Conservation (phyloP, 306 rosid genomes). For the Medicago ruthenica region DNA sequence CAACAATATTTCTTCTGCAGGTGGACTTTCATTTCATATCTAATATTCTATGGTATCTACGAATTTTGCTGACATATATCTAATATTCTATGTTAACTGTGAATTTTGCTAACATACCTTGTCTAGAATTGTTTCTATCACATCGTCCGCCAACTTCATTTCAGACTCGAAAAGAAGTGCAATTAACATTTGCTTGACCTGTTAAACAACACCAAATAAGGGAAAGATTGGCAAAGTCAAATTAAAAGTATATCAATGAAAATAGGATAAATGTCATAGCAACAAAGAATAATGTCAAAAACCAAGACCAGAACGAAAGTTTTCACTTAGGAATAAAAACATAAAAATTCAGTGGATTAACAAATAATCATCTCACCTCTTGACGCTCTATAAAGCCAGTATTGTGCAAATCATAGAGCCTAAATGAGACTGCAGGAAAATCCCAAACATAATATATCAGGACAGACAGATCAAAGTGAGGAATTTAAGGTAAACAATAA, state of each 20-base stretch:
- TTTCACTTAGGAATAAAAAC: background rate
- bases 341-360: constrained; percentile 13
- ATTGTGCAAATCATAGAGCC: constrained; percentile 83
- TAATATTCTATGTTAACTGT: background rate
- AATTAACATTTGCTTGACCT: constrained; percentile 97
- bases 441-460: constrained; percentile 30
- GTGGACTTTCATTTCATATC: background rate
- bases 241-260: constrained; percentile 1
- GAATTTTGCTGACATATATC: constrained; percentile 10
- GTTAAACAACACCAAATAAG: constrained; percentile 39
- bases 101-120: constrained; percentile 56
- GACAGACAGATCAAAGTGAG: constrained; percentile 13
- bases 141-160: constrained; percentile 93
- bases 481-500: constrained; percentile 23
- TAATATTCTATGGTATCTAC: background rate
- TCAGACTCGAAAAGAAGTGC: constrained; percentile 97
- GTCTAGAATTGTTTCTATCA: constrained; percentile 80
- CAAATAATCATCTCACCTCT: constrained; percentile 60
- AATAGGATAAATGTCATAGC: background rate
- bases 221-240: constrained; percentile 1
- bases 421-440: constrained; percentile 81
- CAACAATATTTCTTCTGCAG: background rate
- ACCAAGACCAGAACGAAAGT: constrained; percentile 7
- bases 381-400: constrained; percentile 92
- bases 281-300: background rate